These are phyloP conservation scores for Prorocentrum cordatum DNA, from an alignment of 169 alveolate species.

Conservation along the genomic window DNA sequence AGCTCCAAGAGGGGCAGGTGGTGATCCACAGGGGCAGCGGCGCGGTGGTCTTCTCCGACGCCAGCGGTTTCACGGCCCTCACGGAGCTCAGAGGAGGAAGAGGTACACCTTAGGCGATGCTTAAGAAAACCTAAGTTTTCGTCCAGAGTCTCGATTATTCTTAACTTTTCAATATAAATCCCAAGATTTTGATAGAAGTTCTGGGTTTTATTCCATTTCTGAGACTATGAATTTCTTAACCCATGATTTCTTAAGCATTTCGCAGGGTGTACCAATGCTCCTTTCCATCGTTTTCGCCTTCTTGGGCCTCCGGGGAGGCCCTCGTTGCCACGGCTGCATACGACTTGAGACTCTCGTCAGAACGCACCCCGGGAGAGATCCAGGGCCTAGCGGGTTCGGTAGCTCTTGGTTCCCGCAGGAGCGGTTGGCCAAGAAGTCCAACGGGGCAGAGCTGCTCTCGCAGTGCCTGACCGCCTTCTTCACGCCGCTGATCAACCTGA, in stretches of 20 bases:
- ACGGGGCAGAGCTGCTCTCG: slow-evolving; percentile 74
- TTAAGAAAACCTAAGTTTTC: slow-evolving; percentile 61
- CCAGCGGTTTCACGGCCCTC: slow-evolving; percentile 73
- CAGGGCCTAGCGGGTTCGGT: no score
- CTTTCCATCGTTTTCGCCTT: no score
- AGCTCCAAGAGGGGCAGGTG: slow-evolving; percentile 29
- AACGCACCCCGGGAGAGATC: no score
- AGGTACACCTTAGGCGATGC: no score
- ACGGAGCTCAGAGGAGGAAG: slow-evolving; percentile 69
- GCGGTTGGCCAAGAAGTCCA: slow-evolving; percentile 67
- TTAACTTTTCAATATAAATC: slow-evolving; percentile 13
- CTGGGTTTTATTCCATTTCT: background rate
- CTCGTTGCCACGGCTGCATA: no score
- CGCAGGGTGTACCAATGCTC: background rate
- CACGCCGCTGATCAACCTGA: slow-evolving; percentile 75
- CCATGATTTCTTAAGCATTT: background rate
- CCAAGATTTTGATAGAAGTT: background rate
- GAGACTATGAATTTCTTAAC: background rate
- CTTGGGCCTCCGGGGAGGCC: no score
- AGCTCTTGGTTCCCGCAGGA: background rate
- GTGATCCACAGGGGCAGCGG: slow-evolving; percentile 66
- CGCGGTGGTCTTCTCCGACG: slow-evolving; percentile 75
- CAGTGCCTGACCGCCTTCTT: slow-evolving; percentile 74
- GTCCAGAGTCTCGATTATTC: slow-evolving; percentile 35
- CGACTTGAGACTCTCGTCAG: no score